Percentiles rank a stretch among this genome's conserved stretches.
phyloP scores from a whole-genome alignment of 1,139 yeast species.

The Waltiozyma sp. region DNA sequence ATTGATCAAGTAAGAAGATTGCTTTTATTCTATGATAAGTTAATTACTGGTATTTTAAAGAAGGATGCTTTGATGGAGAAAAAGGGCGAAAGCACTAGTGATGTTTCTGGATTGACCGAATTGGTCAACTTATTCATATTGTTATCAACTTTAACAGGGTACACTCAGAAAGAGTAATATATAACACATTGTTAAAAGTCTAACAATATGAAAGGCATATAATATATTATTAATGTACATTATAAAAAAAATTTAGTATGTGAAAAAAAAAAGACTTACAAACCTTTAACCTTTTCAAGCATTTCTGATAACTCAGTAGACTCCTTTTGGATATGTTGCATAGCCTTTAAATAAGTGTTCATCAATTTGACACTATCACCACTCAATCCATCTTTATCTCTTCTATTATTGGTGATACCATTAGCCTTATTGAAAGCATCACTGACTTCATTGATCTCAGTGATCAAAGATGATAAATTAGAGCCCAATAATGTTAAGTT shows the following conservation, averaged over 20 bases:
- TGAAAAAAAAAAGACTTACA: too few relatives aligned
- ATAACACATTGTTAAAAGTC: not conserved
- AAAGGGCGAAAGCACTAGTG: conserved; percentile 14
- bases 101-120: conserved; percentile 30
- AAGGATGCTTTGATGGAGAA: conserved; percentile 38
- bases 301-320: conserved; percentile 62
- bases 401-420: conserved; percentile 17
- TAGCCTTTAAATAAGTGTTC: conserved; percentile 81
- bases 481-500: conserved; percentile 69
- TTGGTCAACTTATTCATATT: conserved; percentile 47
- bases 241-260: too few relatives aligned
- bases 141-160: conserved; percentile 42
- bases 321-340: conserved; percentile 74
- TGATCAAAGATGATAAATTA: conserved; percentile 64
- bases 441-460: conserved; percentile 80
- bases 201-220: not conserved
- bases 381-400: not conserved
- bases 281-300: conserved; percentile 25
- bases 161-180: conserved; percentile 17
- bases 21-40: conserved; percentile 40
- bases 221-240: not conserved
- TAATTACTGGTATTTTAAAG: conserved; percentile 60
- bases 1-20: conserved; percentile 43
- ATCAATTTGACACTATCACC: conserved; percentile 36
- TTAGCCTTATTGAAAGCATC: conserved; percentile 61